Evolutionary conservation across 2,329 filamentous ascomycete species (phyloP), one percentile per base, ranked within the genome.

Genomic region (Seiridium cupressi): DNA sequence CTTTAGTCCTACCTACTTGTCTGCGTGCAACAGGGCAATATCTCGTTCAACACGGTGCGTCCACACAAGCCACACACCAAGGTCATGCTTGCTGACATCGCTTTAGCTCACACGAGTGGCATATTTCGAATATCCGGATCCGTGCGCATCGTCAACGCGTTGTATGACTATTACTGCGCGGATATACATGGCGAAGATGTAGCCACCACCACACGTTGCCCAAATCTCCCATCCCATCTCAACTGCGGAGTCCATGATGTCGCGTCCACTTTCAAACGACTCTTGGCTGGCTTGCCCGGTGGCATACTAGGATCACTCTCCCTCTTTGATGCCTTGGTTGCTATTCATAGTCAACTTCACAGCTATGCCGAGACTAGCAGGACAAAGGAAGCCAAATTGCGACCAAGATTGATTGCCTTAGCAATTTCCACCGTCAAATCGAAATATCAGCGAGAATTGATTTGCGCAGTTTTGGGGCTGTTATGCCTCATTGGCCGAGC

Each of bases 391-490:
- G 82, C 75, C 42, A 84, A 81, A 63, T 73, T 87, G 11, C 80
- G 84, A n/a, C 86, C 86, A 6, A 79, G 85, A n/a, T 77, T 90
- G 3, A 87, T 90, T 62, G 87, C 87, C 1, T 73, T 90, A 40
- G 86, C 86, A 6, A 79, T 90, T 47, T 79, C 79, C 1, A 84
- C 84, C 0, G 73, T 89, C n/a, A 76, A 78, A 58, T 89, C 86
- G 0, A 81, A 81, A 57, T 85, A 84, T 61, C 81, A 85, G 47
- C 78, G 87, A 32, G 85, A 89, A 51, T 74, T 90, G 3, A 86
- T 90, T 48, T 89, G 84, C 62, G 84, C 86, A 4, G 86, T 90
- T 0, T 87, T 90, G 68, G 88, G 87, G 0, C 75, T 90, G 10
- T 75, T 90, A 9, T 85, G 82, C 57, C 76, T 88, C 44, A 80